A percentile compares a stretch with the other conserved stretches of the same genome.
These are phyloP conservation scores for Ailanthus altissimus DNA, from an alignment of 345 rosid species.

Conservation along the genomic window DNA sequence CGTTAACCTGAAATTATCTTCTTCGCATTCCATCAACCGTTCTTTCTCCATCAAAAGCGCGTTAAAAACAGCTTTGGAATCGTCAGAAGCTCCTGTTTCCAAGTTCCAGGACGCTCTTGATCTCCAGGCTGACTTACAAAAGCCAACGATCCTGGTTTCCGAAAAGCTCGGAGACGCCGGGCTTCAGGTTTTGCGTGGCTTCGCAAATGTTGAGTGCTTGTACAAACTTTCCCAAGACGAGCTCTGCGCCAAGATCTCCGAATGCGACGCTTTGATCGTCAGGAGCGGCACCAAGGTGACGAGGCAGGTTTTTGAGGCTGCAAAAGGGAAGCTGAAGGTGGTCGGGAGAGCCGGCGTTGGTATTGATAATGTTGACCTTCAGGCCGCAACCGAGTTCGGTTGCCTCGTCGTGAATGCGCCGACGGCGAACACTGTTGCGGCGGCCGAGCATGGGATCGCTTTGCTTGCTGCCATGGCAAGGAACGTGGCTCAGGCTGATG, in stretches of 20 bases:
- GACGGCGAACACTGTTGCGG: constrained; percentile 81
- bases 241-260: constrained; percentile 52
- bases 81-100: constrained; percentile 5
- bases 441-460: constrained; percentile 83
- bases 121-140: neutral
- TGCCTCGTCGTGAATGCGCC: constrained; percentile 87
- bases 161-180: constrained; percentile 91
- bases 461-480: constrained; percentile 77
- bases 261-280: constrained; percentile 73
- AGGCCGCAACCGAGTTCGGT: constrained; percentile 82
- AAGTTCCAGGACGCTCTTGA: neutral
- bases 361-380: constrained; percentile 83
- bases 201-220: constrained; percentile 65
- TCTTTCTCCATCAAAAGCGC: constrained; percentile 15
- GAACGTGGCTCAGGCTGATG: constrained; percentile 79
- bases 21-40: neutral
- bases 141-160: constrained; percentile 62
- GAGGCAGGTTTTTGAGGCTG: constrained; percentile 71
- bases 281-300: constrained; percentile 92
- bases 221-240: constrained; percentile 62
- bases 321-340: constrained; percentile 69
- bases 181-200: constrained; percentile 47
- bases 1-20: constrained; percentile 22
- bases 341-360: constrained; percentile 91
- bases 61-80: constrained; percentile 24